Percentiles rank a stretch among this genome's conserved stretches.
These are phyloP conservation scores for Candida manassasensis DNA, from an alignment of 805 yeast genomes.

Conservation along the genomic window DNA sequence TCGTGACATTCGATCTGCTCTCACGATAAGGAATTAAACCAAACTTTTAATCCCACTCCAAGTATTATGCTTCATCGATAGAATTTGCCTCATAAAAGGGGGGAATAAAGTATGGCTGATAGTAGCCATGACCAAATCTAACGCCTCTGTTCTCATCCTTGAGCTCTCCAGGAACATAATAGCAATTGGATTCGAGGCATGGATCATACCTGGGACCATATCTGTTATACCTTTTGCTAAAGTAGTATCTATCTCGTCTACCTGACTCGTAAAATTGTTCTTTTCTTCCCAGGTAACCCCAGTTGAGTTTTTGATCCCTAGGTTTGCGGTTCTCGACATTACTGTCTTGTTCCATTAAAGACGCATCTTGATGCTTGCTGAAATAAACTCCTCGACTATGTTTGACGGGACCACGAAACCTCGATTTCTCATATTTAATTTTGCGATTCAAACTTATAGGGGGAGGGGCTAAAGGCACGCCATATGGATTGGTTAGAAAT, in stretches of 20 bases:
- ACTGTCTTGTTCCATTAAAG: background rate
- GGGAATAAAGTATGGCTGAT: background rate
- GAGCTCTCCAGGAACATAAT: background rate
- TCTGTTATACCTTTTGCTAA: background rate
- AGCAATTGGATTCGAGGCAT: background rate
- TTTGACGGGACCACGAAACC: background rate
- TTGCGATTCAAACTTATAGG: conserved; percentile 52
- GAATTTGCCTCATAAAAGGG: background rate
- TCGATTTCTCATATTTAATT: background rate
- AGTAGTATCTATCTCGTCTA: background rate
- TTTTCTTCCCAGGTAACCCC: background rate
- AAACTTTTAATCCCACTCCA: no score
- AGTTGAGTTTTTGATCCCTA: background rate
- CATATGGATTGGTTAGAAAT: conserved; percentile 6
- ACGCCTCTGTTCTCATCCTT: background rate
- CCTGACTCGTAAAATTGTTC: background rate
- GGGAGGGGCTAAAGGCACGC: conserved; percentile 68
- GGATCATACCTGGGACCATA: background rate
- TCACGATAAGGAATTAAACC: no score
- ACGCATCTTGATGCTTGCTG: no score
- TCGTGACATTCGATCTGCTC: no score
- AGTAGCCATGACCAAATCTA: background rate
- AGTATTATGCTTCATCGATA: background rate
- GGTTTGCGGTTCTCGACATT: background rate
- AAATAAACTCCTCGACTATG: background rate